phyloP scores from a whole-genome alignment of 2,329 filamentous ascomycete genomes.

The Rhytidhysteron rufulum region DNA sequence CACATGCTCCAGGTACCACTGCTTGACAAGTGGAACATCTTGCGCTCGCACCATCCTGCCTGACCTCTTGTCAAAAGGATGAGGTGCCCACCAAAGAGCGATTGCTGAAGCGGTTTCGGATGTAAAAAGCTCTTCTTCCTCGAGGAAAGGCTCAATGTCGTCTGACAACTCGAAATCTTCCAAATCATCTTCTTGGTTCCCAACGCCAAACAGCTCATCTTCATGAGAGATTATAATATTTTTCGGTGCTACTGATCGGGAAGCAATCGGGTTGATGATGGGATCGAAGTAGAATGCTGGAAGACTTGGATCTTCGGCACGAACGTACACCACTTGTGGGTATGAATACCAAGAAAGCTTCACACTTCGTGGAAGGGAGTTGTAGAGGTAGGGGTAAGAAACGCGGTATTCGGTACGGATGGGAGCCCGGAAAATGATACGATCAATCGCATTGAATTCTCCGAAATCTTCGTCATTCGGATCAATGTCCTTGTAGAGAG shows the following conservation, averaged over 20 bases:
- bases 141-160: constrained; percentile 81
- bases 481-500: constrained; percentile 96
- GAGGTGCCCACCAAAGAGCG: constrained; percentile 95
- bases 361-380: constrained; percentile 91
- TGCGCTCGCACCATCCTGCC: constrained; percentile 95
- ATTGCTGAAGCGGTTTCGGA: constrained; percentile 89
- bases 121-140: constrained; percentile 83
- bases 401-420: constrained; percentile 95
- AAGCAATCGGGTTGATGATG: constrained; percentile 96
- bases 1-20: constrained; percentile 97
- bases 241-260: constrained; percentile 86
- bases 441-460: constrained; percentile 98
- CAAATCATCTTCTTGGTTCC: constrained; percentile 76
- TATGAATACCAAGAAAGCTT: constrained; percentile 91
- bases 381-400: constrained; percentile 92
- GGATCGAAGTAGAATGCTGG: constrained; percentile 98
- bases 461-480: constrained; percentile 99
- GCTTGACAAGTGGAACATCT: constrained; percentile 94
- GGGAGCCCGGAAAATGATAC: constrained; percentile 95
- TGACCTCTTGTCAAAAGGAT: constrained; percentile 89
- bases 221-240: constrained; percentile 91
- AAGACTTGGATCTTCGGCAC: constrained; percentile 80
- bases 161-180: constrained; percentile 80
- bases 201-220: constrained; percentile 84
- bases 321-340: constrained; percentile 87